Base-by-base conservation (phyloP, 2,329 filamentous ascomycete species). In the Nannizzia gypsea region DNA sequence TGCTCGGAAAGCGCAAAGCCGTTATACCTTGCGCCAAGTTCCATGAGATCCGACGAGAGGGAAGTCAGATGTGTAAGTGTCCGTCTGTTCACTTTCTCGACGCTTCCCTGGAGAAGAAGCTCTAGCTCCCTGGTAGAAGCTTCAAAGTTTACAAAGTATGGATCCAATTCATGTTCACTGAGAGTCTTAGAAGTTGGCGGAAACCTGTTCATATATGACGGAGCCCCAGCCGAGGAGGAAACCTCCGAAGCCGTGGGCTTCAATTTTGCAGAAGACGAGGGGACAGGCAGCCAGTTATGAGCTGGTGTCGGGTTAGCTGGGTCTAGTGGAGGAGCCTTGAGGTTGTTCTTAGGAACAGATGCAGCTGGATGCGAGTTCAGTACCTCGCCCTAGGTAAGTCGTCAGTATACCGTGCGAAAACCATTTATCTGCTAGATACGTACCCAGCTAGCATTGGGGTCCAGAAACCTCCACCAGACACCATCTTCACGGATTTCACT, bases 371-470 rank as follows among this genome's bases (percentile, higher is more conserved):
- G 88, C 3, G 92, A 92, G 73, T 95, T 86, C 5, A 99, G 77
- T n/a, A 99, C 91, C 74, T 99, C 93, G 70, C 83, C 95, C 91
- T 96, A 63, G 26, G 42, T 9, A 22, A 57, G 40, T 57, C 26
- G 44, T 38, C 34, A 40, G 28, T 6, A n/a, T 38, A 57, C 15
- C 3, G 28, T 22, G 20, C 9, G 31, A 15, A 50, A 20, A 28
- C 17, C 17, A 42, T 42, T 2, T n/a, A 28, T 22, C 28, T 8
- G 28, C 65, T 76, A 20, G 38, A 52, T 34, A 70, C 78, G 62
- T 83, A 96, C 90, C 93, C 93, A 99, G 82, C 93, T 97, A 24
- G 92, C 91, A 71, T 99, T 97, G 9, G 95, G 93, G 71, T 99
- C 93, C 36, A 99, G 80, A 70, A 99, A 99, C 66, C 90, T 87